Conservation (phyloP, 2,329 filamentous ascomycete species). For the Diaporthe eres region DNA sequence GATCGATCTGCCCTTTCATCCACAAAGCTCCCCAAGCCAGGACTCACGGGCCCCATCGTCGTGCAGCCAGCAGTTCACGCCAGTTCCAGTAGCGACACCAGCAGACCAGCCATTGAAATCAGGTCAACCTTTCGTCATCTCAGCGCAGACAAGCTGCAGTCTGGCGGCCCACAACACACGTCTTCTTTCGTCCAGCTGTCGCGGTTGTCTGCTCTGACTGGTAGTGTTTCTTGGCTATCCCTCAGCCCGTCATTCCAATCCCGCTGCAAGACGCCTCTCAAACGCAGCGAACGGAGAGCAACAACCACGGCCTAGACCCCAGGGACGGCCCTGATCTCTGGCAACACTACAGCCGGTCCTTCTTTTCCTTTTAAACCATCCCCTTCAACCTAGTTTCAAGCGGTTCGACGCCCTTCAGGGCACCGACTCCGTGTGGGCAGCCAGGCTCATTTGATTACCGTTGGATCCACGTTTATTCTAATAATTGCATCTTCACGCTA, state of each 20-base stretch:
- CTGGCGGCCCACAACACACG: constrained; percentile 24
- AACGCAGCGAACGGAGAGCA: constrained; percentile 25
- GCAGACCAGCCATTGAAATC: constrained; percentile 25
- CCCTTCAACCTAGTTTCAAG: constrained; percentile 13
- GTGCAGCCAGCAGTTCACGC: constrained; percentile 28
- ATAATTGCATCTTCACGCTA: constrained; percentile 44
- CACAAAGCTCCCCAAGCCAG: constrained; percentile 20
- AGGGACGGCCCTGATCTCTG: constrained; percentile 10
- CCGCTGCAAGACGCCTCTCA: constrained; percentile 31
- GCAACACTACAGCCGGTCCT: constrained; percentile 29
- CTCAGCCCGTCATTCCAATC: constrained; percentile 38
- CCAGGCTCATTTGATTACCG: constrained; percentile 44
- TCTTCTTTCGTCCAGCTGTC: constrained; percentile 22
- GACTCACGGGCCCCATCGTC: constrained; percentile 33
- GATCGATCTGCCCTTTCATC: constrained; percentile 32
- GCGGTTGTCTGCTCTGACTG: constrained; percentile 33
- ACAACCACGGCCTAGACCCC: constrained; percentile 3
- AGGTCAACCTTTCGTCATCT: constrained; percentile 27
- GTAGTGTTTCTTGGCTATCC: constrained; percentile 36
- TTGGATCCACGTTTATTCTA: constrained; percentile 42
- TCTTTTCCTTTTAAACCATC: constrained; percentile 28
- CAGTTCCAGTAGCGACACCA: constrained; percentile 31
- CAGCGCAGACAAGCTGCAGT: constrained; percentile 30
- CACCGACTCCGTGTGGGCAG: constrained; percentile 26
- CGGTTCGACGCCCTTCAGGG: constrained; percentile 30